phyloP scores from a whole-genome alignment of 2,329 filamentous ascomycete species.

The Huntiella abstrusa region DNA sequence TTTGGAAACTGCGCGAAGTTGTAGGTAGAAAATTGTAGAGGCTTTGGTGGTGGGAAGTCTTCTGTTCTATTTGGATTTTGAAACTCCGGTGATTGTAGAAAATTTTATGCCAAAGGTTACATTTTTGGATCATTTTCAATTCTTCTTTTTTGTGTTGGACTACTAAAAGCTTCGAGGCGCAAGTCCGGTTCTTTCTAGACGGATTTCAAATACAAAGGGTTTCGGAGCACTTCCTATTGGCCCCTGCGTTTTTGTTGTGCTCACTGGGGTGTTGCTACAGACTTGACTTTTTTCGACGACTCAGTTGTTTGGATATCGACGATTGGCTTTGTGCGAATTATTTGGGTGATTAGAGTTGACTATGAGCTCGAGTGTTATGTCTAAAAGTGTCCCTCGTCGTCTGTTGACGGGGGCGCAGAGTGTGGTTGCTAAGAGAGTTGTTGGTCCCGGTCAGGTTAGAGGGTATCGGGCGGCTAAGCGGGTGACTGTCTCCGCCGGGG shows the following conservation, averaged over 20 bases:
- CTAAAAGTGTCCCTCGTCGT: conserved; percentile 28
- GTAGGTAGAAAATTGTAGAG: too few species aligned
- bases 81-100: too few species aligned
- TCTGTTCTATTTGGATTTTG: too few species aligned
- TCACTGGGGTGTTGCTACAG: not conserved
- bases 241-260: not conserved
- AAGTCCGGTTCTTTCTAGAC: too few species aligned
- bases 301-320: not conserved
- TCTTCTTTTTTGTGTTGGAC: too few species aligned
- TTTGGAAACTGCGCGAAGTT: too few species aligned
- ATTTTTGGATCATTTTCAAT: too few species aligned
- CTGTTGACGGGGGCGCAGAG: conserved; percentile 24
- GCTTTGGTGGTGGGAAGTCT: too few species aligned
- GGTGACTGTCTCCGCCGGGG: not conserved
- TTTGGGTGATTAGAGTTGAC: conserved; percentile 12
- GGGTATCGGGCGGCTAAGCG: too few species aligned
- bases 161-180: too few species aligned
- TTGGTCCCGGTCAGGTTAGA: conserved; percentile 13
- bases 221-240: not conserved
- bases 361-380: conserved; percentile 30
- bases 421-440: conserved; percentile 23
- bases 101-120: too few species aligned
- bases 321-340: not conserved
- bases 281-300: not conserved
- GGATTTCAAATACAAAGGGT: too few species aligned